A percentile compares a stretch with the other conserved stretches of the same genome.
Conservation (phyloP, 2,329 filamentous ascomycete genomes). For the Cladosporium sp. region DNA sequence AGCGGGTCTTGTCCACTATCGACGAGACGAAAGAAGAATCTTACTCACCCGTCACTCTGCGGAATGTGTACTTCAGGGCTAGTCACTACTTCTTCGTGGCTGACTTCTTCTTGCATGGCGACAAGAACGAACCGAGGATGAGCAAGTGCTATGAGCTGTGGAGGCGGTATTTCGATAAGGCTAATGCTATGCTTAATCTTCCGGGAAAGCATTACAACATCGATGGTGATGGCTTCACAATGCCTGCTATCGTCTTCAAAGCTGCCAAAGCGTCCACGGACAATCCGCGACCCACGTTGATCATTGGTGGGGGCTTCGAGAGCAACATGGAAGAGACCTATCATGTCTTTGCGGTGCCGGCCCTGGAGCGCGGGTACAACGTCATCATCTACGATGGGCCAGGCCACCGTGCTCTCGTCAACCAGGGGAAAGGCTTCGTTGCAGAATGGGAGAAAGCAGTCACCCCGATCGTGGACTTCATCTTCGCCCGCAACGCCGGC, state of each 20-base stretch:
- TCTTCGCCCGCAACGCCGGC: slow-evolving; percentile 22
- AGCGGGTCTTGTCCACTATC: slow-evolving; percentile 24
- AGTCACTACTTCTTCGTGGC: slow-evolving; percentile 48
- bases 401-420: slow-evolving; percentile 35
- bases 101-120: slow-evolving; percentile 48
- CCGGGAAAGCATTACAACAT: slow-evolving; percentile 22
- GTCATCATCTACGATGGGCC: slow-evolving; percentile 40
- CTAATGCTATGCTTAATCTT: slow-evolving; percentile 40
- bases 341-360: slow-evolving; percentile 33
- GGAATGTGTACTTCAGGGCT: slow-evolving; percentile 39
- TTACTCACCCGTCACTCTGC: slow-evolving; percentile 7
- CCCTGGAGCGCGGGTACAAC: slow-evolving; percentile 37
- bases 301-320: slow-evolving; percentile 36
- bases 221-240: slow-evolving; percentile 17
- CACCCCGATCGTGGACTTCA: slow-evolving; percentile 37
- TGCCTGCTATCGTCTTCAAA: slow-evolving; percentile 22
- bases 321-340: slow-evolving; percentile 36
- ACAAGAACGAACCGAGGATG: slow-evolving; percentile 47
- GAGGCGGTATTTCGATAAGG: slow-evolving; percentile 44
- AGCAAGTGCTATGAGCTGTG: slow-evolving; percentile 42
- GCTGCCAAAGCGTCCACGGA: slow-evolving; percentile 14
- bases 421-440: slow-evolving; percentile 34
- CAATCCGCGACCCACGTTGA: slow-evolving; percentile 27
- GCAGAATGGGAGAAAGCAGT: slow-evolving; percentile 39
- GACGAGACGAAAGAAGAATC: slow-evolving; percentile 16